Percentiles rank a stretch among this genome's conserved stretches.
phyloP scores from a whole-genome alignment of 1,284 basidiomycete genomes.

The Ceratobasidium sp. region DNA sequence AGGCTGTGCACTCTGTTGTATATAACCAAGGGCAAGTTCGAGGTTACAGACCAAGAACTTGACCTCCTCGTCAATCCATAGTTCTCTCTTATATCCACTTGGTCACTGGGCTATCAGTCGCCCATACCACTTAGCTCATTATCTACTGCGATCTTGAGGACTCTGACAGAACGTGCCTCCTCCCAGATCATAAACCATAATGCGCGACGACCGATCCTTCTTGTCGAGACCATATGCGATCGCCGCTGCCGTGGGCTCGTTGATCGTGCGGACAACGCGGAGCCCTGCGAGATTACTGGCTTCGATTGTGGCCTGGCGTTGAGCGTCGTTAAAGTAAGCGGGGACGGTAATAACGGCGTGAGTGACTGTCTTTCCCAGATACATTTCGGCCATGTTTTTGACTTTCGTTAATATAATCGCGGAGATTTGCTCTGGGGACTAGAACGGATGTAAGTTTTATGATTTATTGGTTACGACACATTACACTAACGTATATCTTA shows the following conservation, averaged over 20 bases:
- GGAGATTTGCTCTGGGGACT: conserved; percentile 6
- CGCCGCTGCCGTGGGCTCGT: conserved; percentile 68
- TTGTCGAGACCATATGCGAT: conserved; percentile 70
- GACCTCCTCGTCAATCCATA: no score
- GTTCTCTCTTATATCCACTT: no score
- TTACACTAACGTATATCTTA: conserved; percentile 59
- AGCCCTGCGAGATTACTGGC: conserved; percentile 66
- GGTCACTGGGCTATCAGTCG: no score
- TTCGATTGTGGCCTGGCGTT: conserved; percentile 69
- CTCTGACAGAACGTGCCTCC: no score
- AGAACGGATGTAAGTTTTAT: conserved; percentile 21
- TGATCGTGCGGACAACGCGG: conserved; percentile 68
- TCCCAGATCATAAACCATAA: conserved; percentile 73
- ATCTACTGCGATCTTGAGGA: no score
- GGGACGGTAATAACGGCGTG: conserved; percentile 67
- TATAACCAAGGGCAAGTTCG: no score
- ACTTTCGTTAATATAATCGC: neutral
- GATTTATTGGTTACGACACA: neutral
- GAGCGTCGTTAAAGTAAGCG: conserved; percentile 72
- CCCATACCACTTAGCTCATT: no score
- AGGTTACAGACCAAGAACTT: no score
- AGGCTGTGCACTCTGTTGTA: no score
- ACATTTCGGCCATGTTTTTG: neutral
- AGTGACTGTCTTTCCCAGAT: conserved; percentile 51
- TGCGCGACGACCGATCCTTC: conserved; percentile 65